Base-by-base conservation (phyloP, 345 rosid genomes). In the Gossypium sturtianum region DNA sequence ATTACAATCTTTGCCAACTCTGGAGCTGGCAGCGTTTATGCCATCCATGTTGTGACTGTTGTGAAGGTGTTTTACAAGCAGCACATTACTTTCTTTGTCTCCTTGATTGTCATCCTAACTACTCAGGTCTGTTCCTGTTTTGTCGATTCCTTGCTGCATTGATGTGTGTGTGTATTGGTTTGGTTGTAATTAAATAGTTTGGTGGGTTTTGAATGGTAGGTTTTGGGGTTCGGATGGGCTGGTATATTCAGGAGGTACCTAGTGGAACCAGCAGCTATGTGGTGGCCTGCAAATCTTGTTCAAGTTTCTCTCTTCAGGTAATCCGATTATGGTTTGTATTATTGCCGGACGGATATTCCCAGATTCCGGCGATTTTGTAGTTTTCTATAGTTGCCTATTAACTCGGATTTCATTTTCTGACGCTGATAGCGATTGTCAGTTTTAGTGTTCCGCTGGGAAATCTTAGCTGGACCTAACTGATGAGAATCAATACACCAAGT, bases 231-330 rank as follows among this genome's bases (percentile, higher is more conserved):
- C 77, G 99, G 99, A 47, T 95, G 99, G 99, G 99, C 99, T 16
- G 99, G 98, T 38, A 93, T 95, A 59, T 93, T 90, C 77, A 83
- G 99, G 47, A 88, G 82, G 78, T 91, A 90, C 67, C 84, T 95
- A 4, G 98, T 95, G 69, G 99, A 95, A 83, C 99, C 99, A 23
- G 93, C 97, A 57, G 94, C 93, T 3, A 95, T 95, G 99, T 95
- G 99, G 99, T 95, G 99, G 99, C 99, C 99, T 25, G 92, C 96
- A 41, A 95, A 95, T 83, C 97, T 95, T 58, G 99, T 93, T 70
- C 99, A 95, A 75, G 99, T 95, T 67, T 95, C 99, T 25, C 82
- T 95, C 17, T 95, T 95, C 84, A 87, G 98, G 97, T 92, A 90
- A 59, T 45, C 63, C 53, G 9, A 20, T 44, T 19, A 65, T 43